phyloP scores from a whole-genome alignment of 805 yeast genomes.

The Henningerozyma blattae region DNA sequence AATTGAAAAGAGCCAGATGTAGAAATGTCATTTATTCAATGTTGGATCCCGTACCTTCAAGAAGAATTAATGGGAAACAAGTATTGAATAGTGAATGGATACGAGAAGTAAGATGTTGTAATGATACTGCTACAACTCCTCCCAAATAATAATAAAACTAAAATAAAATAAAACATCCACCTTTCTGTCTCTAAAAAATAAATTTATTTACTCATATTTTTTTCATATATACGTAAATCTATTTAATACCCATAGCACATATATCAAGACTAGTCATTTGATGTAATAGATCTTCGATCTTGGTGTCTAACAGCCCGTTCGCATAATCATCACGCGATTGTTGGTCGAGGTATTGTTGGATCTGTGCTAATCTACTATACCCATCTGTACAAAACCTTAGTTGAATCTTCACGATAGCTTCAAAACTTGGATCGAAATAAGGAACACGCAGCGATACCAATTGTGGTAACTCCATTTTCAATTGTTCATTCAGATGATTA shows the following conservation, averaged over 20 bases:
- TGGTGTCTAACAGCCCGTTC: constrained; percentile 64
- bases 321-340: constrained; percentile 72
- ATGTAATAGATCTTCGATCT: constrained; percentile 51
- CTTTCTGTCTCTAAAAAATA: no score
- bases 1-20: constrained; percentile 74
- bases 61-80: constrained; percentile 83
- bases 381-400: constrained; percentile 78
- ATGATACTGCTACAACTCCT: constrained; percentile 35
- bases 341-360: constrained; percentile 68
- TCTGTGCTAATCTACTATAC: constrained; percentile 68
- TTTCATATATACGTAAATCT: no score
- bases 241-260: constrained; percentile 49
- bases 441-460: constrained; percentile 71
- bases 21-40: constrained; percentile 88
- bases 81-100: constrained; percentile 94
- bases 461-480: constrained; percentile 67
- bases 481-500: constrained; percentile 61
- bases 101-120: constrained; percentile 71
- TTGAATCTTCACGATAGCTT: constrained; percentile 71
- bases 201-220: no score
- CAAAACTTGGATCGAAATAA: constrained; percentile 73
- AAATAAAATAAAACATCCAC: no score
- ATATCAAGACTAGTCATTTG: constrained; percentile 66
- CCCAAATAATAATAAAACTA: neutral
- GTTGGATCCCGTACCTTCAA: constrained; percentile 77